phyloP scores from a whole-genome alignment of 2,329 filamentous ascomycete genomes.

The Xylariaceae sp. region DNA sequence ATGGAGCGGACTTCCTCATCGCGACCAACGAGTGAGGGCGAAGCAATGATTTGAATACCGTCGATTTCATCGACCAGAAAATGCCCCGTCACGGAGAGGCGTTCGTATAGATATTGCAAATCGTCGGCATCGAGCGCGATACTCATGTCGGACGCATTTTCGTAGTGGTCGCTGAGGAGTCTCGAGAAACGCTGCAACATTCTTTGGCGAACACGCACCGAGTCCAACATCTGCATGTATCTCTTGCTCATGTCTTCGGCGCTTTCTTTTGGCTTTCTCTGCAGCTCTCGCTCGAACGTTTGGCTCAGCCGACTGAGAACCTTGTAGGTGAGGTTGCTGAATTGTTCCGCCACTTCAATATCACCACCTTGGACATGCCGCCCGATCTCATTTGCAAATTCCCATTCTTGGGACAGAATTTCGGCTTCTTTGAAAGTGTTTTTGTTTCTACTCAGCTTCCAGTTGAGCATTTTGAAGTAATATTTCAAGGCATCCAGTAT shows the following conservation, averaged over 20 bases:
- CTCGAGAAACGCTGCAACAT: slow-evolving; percentile 95
- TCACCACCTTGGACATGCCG: slow-evolving; percentile 89
- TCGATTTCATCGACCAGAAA: slow-evolving; percentile 82
- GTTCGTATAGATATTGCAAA: slow-evolving; percentile 75
- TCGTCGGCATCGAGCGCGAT: slow-evolving; percentile 68
- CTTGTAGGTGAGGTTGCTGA: slow-evolving; percentile 90
- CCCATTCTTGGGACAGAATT: slow-evolving; percentile 96
- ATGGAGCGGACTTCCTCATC: slow-evolving; percentile 82
- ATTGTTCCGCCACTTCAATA: slow-evolving; percentile 96
- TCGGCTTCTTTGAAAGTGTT: slow-evolving; percentile 99
- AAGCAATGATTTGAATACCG: slow-evolving; percentile 80
- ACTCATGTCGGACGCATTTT: slow-evolving; percentile 94
- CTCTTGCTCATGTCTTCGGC: slow-evolving; percentile 90
- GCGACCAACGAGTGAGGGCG: slow-evolving; percentile 71
- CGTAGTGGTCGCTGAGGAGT: slow-evolving; percentile 87
- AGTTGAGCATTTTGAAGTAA: slow-evolving; percentile 98
- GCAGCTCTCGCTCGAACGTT: slow-evolving; percentile 89
- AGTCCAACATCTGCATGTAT: slow-evolving; percentile 93
- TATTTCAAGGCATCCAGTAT: slow-evolving; percentile 92
- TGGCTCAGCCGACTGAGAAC: slow-evolving; percentile 82
- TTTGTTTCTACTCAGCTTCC: slow-evolving; percentile 95
- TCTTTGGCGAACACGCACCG: slow-evolving; percentile 89
- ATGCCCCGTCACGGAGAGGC: slow-evolving; percentile 77
- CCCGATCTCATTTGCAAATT: slow-evolving; percentile 91
- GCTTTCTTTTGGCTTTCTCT: slow-evolving; percentile 79